Base-by-base conservation (phyloP, 2,329 filamentous ascomycete species). In the Clarireedia paspali region DNA sequence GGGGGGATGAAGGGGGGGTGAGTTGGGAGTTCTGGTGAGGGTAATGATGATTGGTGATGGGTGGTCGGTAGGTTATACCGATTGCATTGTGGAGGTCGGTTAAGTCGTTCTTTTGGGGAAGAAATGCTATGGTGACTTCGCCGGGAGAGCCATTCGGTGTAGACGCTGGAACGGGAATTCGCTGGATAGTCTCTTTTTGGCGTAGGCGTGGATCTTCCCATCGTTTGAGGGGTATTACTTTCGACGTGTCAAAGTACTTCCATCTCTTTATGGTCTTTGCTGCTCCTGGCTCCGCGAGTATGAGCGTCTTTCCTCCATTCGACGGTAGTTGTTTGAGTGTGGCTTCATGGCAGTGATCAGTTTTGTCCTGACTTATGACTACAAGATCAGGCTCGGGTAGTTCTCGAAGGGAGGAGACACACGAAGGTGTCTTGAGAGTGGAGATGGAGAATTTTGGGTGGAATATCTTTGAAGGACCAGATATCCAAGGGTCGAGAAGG, bases 401-500 rank as follows among this genome's bases (percentile, higher is more conserved):
- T 14, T 85, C 70, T 34, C 83, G 75, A 20, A 85, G 71, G 17
- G 83, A 82, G 0, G 75, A 71, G 57, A 89, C 76, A 61, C 79
- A 83, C 47, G 82, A 73, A 26, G 74, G 73, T 17, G 75, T 69
- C 45, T 74, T 81, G 60, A 83, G 82, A 47, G 75, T 75, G 2
- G 82, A 78, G 40, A 76, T 77, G 20, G 83, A 83, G 68, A 88
- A 83, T 64, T 75, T 77, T 27, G 79, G 74, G 64, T 82, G 81
- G 63, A 81, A 75, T 59, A 85, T 78, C 53, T 78, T 80, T 10
- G 82, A 82, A 4, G 79, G 72, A 0, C 83, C 83, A 10, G 75
- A 74, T 34, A 89, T 75, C 83, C 85, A 89, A 3, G 88, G 87
- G 67, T 91, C 87, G 50, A 90, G 70, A 42, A 91, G 76, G 53